These are phyloP conservation scores for Ceratocystis ficicola DNA, from an alignment of 2,329 filamentous ascomycete species.

Conservation along the genomic window DNA sequence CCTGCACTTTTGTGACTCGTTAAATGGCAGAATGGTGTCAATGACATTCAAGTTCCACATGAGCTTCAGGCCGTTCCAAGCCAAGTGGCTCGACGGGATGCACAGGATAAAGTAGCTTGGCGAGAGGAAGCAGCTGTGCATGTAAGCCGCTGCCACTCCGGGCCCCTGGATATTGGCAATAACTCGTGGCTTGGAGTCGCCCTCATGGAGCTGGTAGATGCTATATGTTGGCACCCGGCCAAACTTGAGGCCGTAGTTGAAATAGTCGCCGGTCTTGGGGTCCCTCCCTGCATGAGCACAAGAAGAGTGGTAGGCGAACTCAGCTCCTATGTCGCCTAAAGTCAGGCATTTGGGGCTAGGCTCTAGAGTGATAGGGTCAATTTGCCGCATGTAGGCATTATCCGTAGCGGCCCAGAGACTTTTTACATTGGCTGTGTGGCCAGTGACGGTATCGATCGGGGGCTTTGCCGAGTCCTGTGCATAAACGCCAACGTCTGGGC, in stretches of 20 bases:
- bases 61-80: conserved; percentile 45
- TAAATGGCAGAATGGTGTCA: conserved; percentile 54
- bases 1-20: conserved; percentile 41
- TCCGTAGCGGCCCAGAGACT: conserved; percentile 49
- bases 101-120: conserved; percentile 60
- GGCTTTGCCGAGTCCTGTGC: conserved; percentile 28
- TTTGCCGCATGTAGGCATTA: conserved; percentile 41
- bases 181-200: conserved; percentile 54
- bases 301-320: conserved; percentile 53
- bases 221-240: conserved; percentile 49
- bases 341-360: conserved; percentile 46
- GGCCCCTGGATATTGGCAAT: conserved; percentile 51
- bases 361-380: conserved; percentile 61
- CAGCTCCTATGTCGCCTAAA: conserved; percentile 53
- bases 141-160: conserved; percentile 49
- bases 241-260: conserved; percentile 68
- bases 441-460: conserved; percentile 22
- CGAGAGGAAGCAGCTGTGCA: conserved; percentile 73
- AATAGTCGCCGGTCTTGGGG: conserved; percentile 59
- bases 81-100: conserved; percentile 54
- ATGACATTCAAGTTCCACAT: conserved; percentile 55
- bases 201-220: conserved; percentile 52
- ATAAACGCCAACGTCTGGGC: conserved; percentile 47
- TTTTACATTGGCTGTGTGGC: conserved; percentile 33
- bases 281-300: conserved; percentile 62